Base-by-base conservation (phyloP, 1,284 basidiomycete species). In the Cryptococcus sp. region DNA sequence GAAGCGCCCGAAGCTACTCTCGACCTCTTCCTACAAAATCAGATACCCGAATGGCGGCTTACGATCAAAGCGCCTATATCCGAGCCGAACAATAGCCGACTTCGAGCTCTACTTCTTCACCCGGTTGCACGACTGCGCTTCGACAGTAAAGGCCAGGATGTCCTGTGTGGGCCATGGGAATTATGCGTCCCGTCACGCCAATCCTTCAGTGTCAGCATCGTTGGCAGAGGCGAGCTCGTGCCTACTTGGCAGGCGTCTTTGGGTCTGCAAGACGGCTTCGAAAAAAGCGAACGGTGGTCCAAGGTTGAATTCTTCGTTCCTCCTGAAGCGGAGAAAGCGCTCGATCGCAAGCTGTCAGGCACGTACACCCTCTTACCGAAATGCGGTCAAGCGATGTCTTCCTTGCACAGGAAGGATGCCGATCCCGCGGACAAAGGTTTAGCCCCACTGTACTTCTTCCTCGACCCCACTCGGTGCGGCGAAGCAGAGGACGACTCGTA, bases 351-450 rank as follows among this genome's bases (percentile, higher is more conserved):
- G 68, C 85, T 96, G 50, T 86, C 87, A 4, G 93, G 94, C 4
- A 81, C 79, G 0, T 97, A 96, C 72, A 79, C 81, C 11, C 84
- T 95, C 41, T 81, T 93, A 52, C 87, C 90, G 61, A 88, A 88
- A 72, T 97, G 93, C 62, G 93, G 93, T 1, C 93, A 91, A 0
- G 91, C 94, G 1, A 91, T 90, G 71, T 83, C 84, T 25, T 89
- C 90, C n/a, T 81, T 97, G 41, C 92, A 96, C 77, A 86, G 85
- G 75, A 87, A 85, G 61, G 73, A 81, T 38, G 51, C 76, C 20
- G 76, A 78, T 4, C 63, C 75, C 0, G 79, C 79, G 13, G 85
- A 86, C 20, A 66, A 56, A 0, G 71, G 75, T 5, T 77, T 86
- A 23, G 85, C 89, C 0, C 83, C 86, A 0, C 70, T 95, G 10